A percentile compares a stretch with the other conserved stretches of the same genome.
phyloP scores from a whole-genome alignment of 1,284 basidiomycete genomes.

The Chalciporus sp. region DNA sequence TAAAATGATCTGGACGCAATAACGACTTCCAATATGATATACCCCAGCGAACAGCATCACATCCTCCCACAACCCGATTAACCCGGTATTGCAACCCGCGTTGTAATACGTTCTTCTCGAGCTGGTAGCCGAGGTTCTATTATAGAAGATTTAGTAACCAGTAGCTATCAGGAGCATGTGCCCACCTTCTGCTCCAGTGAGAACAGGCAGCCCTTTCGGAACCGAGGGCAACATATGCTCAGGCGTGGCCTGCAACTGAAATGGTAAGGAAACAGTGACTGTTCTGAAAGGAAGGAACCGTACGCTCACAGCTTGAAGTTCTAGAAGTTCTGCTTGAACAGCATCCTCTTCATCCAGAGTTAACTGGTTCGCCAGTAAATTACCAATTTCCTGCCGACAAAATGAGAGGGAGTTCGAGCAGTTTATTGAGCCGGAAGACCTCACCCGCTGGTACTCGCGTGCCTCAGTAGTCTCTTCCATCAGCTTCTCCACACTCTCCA shows the following conservation, averaged over 20 bases:
- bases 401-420: constrained; percentile 1
- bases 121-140: constrained; percentile 8
- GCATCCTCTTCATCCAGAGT: constrained; percentile 92
- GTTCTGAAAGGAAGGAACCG: constrained; percentile 13
- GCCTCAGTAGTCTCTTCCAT: constrained; percentile 93
- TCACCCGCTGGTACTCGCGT: constrained; percentile 85
- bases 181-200: constrained; percentile 33
- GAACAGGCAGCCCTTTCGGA: constrained; percentile 47
- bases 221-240: constrained; percentile 29
- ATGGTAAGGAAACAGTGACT: constrained; percentile 10
- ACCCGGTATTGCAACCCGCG: constrained; percentile 24
- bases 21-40: neutral
- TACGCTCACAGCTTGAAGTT: constrained; percentile 67
- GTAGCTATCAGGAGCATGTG: neutral
- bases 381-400: constrained; percentile 79
- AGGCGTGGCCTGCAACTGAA: constrained; percentile 12
- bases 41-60: neutral
- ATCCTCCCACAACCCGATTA: constrained; percentile 13
- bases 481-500: constrained; percentile 92
- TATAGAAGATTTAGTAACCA: constrained; percentile 4
- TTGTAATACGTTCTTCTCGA: constrained; percentile 1
- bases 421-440: constrained; percentile 23
- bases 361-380: constrained; percentile 82
- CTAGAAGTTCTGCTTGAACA: constrained; percentile 81
- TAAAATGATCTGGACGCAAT: constrained; percentile 13